Evolutionary conservation across 306 rosid genomes (phyloP), one percentile per base, ranked within the genome.

Genomic region (Rosa lucieae): DNA sequence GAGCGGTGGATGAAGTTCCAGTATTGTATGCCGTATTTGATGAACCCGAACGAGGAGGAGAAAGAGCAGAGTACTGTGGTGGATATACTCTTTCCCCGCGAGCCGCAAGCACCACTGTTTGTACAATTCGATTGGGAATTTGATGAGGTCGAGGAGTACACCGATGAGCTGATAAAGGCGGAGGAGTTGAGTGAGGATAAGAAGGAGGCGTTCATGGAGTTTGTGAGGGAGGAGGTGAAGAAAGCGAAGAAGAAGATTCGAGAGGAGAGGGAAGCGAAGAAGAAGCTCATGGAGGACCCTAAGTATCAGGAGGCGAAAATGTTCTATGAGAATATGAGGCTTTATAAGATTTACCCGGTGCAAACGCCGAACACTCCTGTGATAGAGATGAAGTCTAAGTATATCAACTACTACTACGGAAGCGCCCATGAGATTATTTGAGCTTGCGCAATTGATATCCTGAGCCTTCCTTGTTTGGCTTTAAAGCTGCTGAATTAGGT

Each of bases 1-100:
- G 79, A 76, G 47, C 72, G 79, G 47, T 23, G 68, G 43, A 76
- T 62, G 79, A 76, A 62, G 40, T 76, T 76, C 13, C 72, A 76
- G 53, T 76, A 76, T 72, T 76, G 79, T 53, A 62, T 76, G 79
- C 79, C 79, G 2, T 76, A 76, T 32, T 7, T 76, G 15, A 29
- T 62, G 79, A 67, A 67, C 0, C 68, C 68, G 12, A 47, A 76
- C 4, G 79, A 76, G 6, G 79, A 76, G 35, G 79, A 46, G 46
- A 26, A 62, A 23, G 79, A 76, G 48, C 72, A 29, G 79, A 47
- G 61, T 37, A 70, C 74, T 6, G 74, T 11, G 42, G 40, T 70
- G 56, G 39, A 70, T 3, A 46, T 70, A 2, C 10, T 70, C 21
- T 44, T 67, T n/a, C 72, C 72, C 0, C 21, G 8, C 29, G 72